Conservation (phyloP, 2,329 filamentous ascomycete species). For the Hortaea werneckii region DNA sequence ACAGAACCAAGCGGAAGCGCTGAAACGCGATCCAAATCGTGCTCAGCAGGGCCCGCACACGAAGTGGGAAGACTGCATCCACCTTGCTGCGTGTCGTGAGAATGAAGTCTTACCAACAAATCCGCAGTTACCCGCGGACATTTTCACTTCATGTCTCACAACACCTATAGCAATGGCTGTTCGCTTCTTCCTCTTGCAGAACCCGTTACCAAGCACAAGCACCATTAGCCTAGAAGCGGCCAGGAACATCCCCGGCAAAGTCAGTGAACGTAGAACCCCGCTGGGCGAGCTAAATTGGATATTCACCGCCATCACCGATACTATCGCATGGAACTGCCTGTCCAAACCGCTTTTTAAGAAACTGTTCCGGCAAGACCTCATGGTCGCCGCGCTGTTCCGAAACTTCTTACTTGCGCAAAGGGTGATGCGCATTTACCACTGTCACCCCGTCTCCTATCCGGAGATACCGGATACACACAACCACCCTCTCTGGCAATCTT, state of each 20-base stretch:
- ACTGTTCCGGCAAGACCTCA: constrained; percentile 91
- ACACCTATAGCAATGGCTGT: constrained; percentile 97
- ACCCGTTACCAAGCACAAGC: constrained; percentile 51
- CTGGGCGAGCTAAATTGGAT: constrained; percentile 98
- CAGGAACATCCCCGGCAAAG: constrained; percentile 76
- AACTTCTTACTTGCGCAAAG: constrained; percentile 92
- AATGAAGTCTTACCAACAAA: constrained; percentile 93
- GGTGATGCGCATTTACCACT: constrained; percentile 93
- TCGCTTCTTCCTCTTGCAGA: constrained; percentile 92
- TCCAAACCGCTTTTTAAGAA: constrained; percentile 88
- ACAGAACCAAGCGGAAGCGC: constrained; percentile 69
- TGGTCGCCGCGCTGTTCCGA: constrained; percentile 95
- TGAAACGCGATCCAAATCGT: constrained; percentile 55
- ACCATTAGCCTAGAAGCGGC: constrained; percentile 70
- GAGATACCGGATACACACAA: constrained; percentile 89
- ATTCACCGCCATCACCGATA: constrained; percentile 97
- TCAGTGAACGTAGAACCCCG: constrained; percentile 87
- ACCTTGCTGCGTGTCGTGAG: constrained; percentile 80
- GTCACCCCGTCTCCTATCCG: constrained; percentile 85
- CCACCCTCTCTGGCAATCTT: constrained; percentile 91
- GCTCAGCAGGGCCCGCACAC: constrained; percentile 13
- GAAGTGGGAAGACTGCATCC: constrained; percentile 78
- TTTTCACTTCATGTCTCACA: constrained; percentile 92
- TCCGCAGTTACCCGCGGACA: constrained; percentile 80
- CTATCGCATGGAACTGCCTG: constrained; percentile 94